Base-by-base conservation (phyloP, 1,139 yeast species). In the Lodderomyces elongisporus region DNA sequence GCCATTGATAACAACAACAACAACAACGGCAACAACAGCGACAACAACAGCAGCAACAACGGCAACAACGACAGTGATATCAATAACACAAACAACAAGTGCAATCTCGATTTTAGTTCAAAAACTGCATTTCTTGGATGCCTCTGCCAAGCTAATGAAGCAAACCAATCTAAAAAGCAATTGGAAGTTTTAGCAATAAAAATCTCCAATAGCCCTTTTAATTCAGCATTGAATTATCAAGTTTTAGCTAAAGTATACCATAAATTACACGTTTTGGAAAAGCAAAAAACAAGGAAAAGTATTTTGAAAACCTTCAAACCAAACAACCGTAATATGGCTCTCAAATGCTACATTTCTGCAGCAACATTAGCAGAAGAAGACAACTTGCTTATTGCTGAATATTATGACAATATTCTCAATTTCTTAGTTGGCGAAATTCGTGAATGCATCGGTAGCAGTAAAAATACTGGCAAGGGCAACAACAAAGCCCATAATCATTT, bases 381-480 rank as follows among this genome's bases (percentile, higher is more conserved):
- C 34, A 43, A 42, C 30, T 37, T 36, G 16, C 37, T 29, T 22
- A 16, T 32, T 13, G 30, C 39, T 3, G 31, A 17, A 23, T 17
- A 35, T 14, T 42, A 42, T 32, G 43, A 42, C 17, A 28, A 30
- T 13, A 39, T 42, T 15, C 27, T 42, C 2, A 20, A 32, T n/a
- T 27, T 38, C 17, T 29, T 40, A n/a, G 20, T 33, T 9, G 21
- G 18, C 16, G 31, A 5, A 28, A 14, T 9, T 4, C n/a, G n/a
- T n/a, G n/a, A n/a, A n/a, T n/a, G n/a, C n/a, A n/a, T n/a, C n/a
- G 27, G n/a, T 24, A 7, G 6, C 15, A 6, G 16, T 14, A 13
- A 25, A 5, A 24, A 10, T n/a, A 18, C 16, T n/a, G n/a, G n/a
- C n/a, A n/a, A n/a, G n/a, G n/a, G n/a, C n/a, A n/a, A n/a, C n/a